Evolutionary conservation across 2,329 filamentous ascomycete genomes (phyloP).

Genomic region (Exophiala phaeomuriformis): DNA sequence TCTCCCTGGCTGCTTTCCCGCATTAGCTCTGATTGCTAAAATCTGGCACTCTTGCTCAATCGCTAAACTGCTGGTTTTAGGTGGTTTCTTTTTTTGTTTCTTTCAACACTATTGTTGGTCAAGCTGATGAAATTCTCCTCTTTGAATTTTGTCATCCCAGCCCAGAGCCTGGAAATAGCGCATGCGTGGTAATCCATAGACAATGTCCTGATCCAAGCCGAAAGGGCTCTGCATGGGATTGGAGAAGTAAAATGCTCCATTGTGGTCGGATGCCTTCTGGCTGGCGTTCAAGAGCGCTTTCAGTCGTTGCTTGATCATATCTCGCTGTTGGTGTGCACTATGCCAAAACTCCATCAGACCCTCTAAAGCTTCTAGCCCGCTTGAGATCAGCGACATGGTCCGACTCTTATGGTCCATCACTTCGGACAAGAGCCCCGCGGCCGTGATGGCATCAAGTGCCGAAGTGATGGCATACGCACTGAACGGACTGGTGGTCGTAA

Average conservation of each 20-base stretch:
- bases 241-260: slow-evolving; percentile 34
- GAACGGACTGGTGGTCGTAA: slow-evolving; percentile 51
- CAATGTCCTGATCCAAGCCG: slow-evolving; percentile 37
- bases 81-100: no score
- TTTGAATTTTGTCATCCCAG: slow-evolving; percentile 13
- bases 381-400: slow-evolving; percentile 49
- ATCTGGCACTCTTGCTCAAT: no score
- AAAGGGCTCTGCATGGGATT: slow-evolving; percentile 37
- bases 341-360: slow-evolving; percentile 55
- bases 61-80: no score
- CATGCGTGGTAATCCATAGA: slow-evolving; percentile 35
- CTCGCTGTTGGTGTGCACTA: slow-evolving; percentile 47
- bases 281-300: slow-evolving; percentile 38
- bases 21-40: not conserved
- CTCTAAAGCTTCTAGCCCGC: slow-evolving; percentile 49
- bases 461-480: slow-evolving; percentile 55
- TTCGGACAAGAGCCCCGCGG: slow-evolving; percentile 48
- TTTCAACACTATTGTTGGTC: not conserved
- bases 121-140: slow-evolving; percentile 17
- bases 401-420: slow-evolving; percentile 35
- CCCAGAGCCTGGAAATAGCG: slow-evolving; percentile 32
- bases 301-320: slow-evolving; percentile 43
- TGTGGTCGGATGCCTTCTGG: slow-evolving; percentile 32
- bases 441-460: slow-evolving; percentile 60
- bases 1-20: not conserved